Percentiles rank a stretch among this genome's conserved stretches.
Conservation (phyloP, 139 green algal species). For the Micromonas commoda region DNA sequence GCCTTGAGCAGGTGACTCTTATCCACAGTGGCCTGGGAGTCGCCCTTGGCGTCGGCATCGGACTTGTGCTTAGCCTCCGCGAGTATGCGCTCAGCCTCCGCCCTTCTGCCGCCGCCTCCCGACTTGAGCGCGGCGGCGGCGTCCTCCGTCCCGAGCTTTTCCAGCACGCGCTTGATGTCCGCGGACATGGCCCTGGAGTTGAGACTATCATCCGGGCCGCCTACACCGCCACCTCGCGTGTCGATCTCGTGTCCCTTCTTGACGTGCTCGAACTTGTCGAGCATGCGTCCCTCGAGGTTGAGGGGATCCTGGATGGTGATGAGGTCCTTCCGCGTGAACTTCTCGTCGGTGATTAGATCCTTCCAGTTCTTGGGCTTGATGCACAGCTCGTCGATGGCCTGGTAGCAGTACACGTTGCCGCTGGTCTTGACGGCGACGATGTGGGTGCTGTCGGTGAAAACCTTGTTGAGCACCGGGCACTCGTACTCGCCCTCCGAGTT, state of each 20-base stretch:
- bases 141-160: conserved; percentile 44
- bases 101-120: conserved; percentile 55
- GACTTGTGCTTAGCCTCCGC: conserved; percentile 39
- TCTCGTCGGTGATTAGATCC: conserved; percentile 79
- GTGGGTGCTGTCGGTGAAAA: conserved; percentile 90
- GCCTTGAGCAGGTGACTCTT: neutral
- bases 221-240: neutral
- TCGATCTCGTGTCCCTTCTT: conserved; percentile 43
- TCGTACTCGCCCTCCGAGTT: conserved; percentile 69
- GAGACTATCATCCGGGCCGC: conserved; percentile 7
- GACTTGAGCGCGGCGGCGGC: conserved; percentile 35
- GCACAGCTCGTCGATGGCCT: conserved; percentile 86
- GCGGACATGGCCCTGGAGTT: conserved; percentile 44
- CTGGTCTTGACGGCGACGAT: conserved; percentile 75
- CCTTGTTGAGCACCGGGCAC: conserved; percentile 88
- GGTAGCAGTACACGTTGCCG: conserved; percentile 72
- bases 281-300: conserved; percentile 6
- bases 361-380: conserved; percentile 87
- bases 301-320: conserved; percentile 49
- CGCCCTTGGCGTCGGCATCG: neutral
- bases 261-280: conserved; percentile 84
- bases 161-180: conserved; percentile 68
- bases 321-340: conserved; percentile 84
- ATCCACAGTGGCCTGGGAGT: neutral
- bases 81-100: conserved; percentile 50